Evolutionary conservation across 192 early-diverging fungal genomes (phyloP).

Genomic region (Coemansia asiatica): DNA sequence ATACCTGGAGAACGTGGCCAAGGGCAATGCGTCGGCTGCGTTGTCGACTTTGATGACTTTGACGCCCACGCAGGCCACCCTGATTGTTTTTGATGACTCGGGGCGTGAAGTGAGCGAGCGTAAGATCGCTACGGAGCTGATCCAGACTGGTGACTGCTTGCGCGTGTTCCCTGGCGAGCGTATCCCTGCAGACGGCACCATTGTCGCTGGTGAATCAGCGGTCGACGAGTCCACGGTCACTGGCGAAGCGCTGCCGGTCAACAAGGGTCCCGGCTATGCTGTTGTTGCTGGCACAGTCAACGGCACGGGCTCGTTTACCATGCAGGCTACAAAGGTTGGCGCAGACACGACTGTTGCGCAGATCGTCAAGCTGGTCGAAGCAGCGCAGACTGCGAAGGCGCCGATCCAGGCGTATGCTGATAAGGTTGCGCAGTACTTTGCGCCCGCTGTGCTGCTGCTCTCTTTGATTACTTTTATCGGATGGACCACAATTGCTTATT

Average conservation of each 20-base stretch:
- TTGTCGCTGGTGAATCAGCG: slow-evolving; percentile 70
- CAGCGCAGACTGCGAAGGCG: slow-evolving; percentile 91
- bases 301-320: slow-evolving; percentile 78
- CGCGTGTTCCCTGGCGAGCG: slow-evolving; percentile 92
- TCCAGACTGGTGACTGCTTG: slow-evolving; percentile 82
- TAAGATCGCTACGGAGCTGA: slow-evolving; percentile 79
- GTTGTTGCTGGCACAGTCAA: slow-evolving; percentile 98
- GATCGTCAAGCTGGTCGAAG: slow-evolving; percentile 90
- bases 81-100: slow-evolving; percentile 51
- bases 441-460: slow-evolving; percentile 77
- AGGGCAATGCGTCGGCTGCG: slow-evolving; percentile 88
- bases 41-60: slow-evolving; percentile 85
- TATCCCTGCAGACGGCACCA: slow-evolving; percentile 84
- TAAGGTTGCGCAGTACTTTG: slow-evolving; percentile 87
- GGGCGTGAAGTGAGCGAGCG: slow-evolving; percentile 55
- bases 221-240: slow-evolving; percentile 98
- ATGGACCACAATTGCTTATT: slow-evolving; percentile 70
- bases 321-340: slow-evolving; percentile 84
- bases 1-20: slow-evolving; percentile 93
- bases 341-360: slow-evolving; percentile 87
- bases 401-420: slow-evolving; percentile 95
- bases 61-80: slow-evolving; percentile 72
- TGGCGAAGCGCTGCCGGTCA: slow-evolving; percentile 83
- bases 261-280: slow-evolving; percentile 61
- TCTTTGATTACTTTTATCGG: slow-evolving; percentile 70